Evolutionary conservation across 2,329 filamentous ascomycete genomes (phyloP).

Genomic region (Aspergillus ustus): DNA sequence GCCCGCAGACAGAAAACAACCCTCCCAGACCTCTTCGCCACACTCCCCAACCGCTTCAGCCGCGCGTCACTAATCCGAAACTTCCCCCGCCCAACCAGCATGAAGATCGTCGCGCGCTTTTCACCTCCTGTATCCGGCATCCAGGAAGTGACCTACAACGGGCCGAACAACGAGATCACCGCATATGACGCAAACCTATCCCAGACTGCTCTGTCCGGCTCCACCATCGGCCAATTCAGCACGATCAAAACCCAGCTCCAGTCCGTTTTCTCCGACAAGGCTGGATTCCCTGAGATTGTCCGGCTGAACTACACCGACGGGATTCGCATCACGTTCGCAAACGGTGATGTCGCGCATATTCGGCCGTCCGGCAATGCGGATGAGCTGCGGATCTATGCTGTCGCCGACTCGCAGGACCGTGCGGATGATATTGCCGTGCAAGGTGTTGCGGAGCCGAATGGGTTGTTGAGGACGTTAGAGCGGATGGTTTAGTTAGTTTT

Average conservation of each 20-base stretch:
- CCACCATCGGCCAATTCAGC: constrained; percentile 20
- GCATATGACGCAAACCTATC: background rate
- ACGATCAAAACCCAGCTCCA: constrained; percentile 29
- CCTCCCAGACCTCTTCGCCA: constrained; percentile 20
- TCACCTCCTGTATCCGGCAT: constrained; percentile 29
- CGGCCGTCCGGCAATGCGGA: constrained; percentile 41
- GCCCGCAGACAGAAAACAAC: constrained; percentile 25
- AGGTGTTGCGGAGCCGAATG: constrained; percentile 34
- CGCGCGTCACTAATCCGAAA: constrained; percentile 37
- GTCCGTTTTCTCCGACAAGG: constrained; percentile 33
- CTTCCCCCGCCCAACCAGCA: constrained; percentile 36
- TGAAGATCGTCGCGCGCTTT: constrained; percentile 36
- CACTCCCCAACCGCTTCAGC: constrained; percentile 32
- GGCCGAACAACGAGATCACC: background rate
- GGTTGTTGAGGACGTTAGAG: constrained; percentile 33
- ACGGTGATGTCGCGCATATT: constrained; percentile 39
- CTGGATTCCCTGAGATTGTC: constrained; percentile 30
- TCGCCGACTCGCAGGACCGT: constrained; percentile 35
- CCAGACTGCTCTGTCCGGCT: background rate
- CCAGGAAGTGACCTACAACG: constrained; percentile 26
- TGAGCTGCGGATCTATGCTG: constrained; percentile 40
- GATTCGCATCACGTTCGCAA: constrained; percentile 36
- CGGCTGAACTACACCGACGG: constrained; percentile 39
- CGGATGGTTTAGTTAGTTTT: constrained; percentile 17
- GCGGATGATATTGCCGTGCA: constrained; percentile 34